Base-by-base conservation (phyloP, 2,329 filamentous ascomycete genomes). In the Fusarium subtropicale region DNA sequence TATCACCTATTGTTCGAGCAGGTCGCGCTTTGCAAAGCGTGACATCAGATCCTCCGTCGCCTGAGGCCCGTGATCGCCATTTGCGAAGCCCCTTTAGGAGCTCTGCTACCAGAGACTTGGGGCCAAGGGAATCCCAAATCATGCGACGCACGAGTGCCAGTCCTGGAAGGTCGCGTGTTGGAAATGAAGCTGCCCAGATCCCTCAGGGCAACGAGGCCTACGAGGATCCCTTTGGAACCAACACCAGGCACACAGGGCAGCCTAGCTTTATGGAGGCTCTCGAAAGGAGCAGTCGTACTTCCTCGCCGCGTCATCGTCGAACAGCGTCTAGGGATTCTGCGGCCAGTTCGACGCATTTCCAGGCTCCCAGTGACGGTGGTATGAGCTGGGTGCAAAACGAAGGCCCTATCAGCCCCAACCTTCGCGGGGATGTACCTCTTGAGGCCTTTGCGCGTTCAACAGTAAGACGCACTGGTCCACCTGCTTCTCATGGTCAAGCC, bases 1-100 rank as follows among this genome's bases (percentile, higher is more conserved):
- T 89, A 1, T 88, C 86, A 7, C 86, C 87, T 3, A 88, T 88
- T 36, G 84, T 89, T n/a, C 81, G 86, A 46, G 87, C 83, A 28
- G 87, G 86, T 5, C 81, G 85, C 48, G 86, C 83, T 31, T 76
- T 89, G 16, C 87, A 88, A 71, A 86, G 82, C 60, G 84, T 89
- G 38, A 86, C 87, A 13, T 88, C 86, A 0, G 87, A 88, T 66
- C 85, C 85, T 10, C 85, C 86, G 1, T 88, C 87, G 0, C 87
- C 87, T 2, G 84, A 84, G 52, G 80, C 77, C 9, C 81, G 80
- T n/a, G 84, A 85, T 44, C 80, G 81, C 34, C 82, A 84, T 13
- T 77, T 89, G 4, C 82, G 86, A 16, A 89, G 87, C 57, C 87
- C 87, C 0, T 89, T 89, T 67, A 81, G 84, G 53, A 77, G 78